Base-by-base conservation (phyloP, 768 basidiomycete genomes). In the Tricholoma saponaceum region DNA sequence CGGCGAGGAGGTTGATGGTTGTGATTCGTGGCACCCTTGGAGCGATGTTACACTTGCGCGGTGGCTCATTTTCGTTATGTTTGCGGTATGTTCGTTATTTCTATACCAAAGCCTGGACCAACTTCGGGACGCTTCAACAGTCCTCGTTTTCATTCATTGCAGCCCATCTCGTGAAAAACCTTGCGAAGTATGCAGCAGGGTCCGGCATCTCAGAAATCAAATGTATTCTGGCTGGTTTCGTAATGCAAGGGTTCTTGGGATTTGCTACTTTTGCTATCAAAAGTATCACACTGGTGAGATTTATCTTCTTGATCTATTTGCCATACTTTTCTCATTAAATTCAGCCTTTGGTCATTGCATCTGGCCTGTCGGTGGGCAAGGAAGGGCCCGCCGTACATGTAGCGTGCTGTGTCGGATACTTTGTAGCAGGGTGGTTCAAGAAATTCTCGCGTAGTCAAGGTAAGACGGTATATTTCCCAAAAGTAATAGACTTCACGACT, bases 151-250 rank as follows among this genome's bases (percentile, higher is more conserved):
- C 95, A 0, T 93, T 92, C 67, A 78, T 89, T 13, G 91, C 95
- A 4, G 90, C 94, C 0, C 92, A 92, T 69, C 79, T 99, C 10
- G 97, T 98, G 55, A 82, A 84, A 54, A 85, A 85, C 8, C 83
- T 95, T 65, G 95, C 96, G 8, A 95, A 87, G 54, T 96, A 96
- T 71, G 95, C 97, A 13, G 97, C 97, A 18, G 95, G 97, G 5
- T 98, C 95, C 58, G 97, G 97, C 52, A 98, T 99, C 50, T 93
- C 95, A 20, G 97, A 99, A 72, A 98, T 99, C 73, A 99, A 98
- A 67, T 97, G 94, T 68, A 98, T 98, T 64, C 77, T 99, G 28
- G 92, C 92, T 8, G 97, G 97, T 3, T 99, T 99, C 74, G 81
- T 95, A 63, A 98, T 99, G 90, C 87, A 97, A 70, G 94, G 95